A percentile compares a stretch with the other conserved stretches of the same genome.
These are phyloP conservation scores for Cephaloascus albidus DNA, from an alignment of 805 yeast genomes.

Conservation along the genomic window DNA sequence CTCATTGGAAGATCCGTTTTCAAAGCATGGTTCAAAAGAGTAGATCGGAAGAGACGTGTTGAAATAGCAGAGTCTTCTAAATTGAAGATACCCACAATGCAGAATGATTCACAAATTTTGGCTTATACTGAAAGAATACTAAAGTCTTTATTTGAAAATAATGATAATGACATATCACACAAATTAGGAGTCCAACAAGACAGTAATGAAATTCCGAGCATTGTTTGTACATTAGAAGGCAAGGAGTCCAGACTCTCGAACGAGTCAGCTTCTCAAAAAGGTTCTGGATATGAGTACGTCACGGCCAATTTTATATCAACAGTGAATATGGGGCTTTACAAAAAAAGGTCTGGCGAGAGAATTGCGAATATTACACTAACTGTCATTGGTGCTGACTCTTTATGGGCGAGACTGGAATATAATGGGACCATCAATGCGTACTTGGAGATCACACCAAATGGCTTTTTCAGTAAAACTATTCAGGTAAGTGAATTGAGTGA, in stretches of 20 bases:
- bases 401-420: no score
- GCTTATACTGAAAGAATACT: slow-evolving; percentile 7
- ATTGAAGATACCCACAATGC: not conserved
- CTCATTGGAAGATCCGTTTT: slow-evolving; percentile 9
- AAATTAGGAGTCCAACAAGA: slow-evolving; percentile 1
- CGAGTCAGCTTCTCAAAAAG: not conserved
- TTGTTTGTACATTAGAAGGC: slow-evolving; percentile 4
- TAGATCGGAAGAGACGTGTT: slow-evolving; percentile 7
- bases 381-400: not conserved
- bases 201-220: slow-evolving; percentile 3
- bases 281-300: not conserved
- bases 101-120: not conserved
- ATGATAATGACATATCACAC: slow-evolving; percentile 7
- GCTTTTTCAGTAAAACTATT: not conserved
- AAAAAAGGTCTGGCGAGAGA: not conserved
- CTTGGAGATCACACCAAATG: not conserved
- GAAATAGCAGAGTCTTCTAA: slow-evolving; percentile 6
- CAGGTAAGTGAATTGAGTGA: not conserved
- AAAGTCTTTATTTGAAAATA: slow-evolving; percentile 6
- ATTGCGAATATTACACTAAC: not conserved
- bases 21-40: slow-evolving; percentile 5
- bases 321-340: not conserved
- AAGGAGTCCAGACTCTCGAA: not conserved
- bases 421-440: not conserved
- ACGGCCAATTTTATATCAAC: not conserved